Conservation (phyloP, 1,284 basidiomycete genomes). For the Kwoniella shivajii region DNA sequence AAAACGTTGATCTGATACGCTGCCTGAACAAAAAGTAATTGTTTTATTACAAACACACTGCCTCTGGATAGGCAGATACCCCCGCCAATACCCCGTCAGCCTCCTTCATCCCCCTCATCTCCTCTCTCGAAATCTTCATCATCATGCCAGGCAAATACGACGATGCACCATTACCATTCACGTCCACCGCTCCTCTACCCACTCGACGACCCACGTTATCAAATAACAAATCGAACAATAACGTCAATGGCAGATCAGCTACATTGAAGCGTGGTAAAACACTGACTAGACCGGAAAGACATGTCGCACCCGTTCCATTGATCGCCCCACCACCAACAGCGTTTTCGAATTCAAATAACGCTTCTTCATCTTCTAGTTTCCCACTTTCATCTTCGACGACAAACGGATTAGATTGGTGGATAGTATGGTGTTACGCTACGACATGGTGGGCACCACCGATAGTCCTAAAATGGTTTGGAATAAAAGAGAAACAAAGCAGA, state of each 20-base stretch:
- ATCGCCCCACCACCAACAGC: slow-evolving; percentile 69
- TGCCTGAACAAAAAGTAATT: too few relatives aligned
- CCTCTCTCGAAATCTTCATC: not conserved
- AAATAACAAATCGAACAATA: not conserved
- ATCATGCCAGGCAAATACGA: slow-evolving; percentile 25
- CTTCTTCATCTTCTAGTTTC: too few relatives aligned
- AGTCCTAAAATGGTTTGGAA: slow-evolving; percentile 71
- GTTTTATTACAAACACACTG: too few relatives aligned
- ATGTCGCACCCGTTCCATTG: slow-evolving; percentile 88
- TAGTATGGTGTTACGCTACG: slow-evolving; percentile 72
- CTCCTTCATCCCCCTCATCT: not conserved
- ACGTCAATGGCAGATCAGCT: too few relatives aligned
- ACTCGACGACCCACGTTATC: slow-evolving; percentile 31
- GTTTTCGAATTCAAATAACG: slow-evolving; percentile 2
- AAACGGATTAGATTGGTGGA: slow-evolving; percentile 72
- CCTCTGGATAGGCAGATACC: too few relatives aligned
- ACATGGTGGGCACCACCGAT: slow-evolving; percentile 89
- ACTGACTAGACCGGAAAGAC: slow-evolving; percentile 84
- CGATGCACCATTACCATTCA: slow-evolving; percentile 47
- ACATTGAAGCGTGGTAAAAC: slow-evolving; percentile 29
- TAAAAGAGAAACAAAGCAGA: slow-evolving; percentile 73
- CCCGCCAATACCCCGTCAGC: too few relatives aligned
- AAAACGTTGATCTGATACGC: too few relatives aligned
- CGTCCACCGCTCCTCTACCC: slow-evolving; percentile 39
- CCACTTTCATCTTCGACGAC: too few relatives aligned